Evolutionary conservation across 2,329 filamentous ascomycete species (phyloP).

Genomic region (Fusarium caatingaense): DNA sequence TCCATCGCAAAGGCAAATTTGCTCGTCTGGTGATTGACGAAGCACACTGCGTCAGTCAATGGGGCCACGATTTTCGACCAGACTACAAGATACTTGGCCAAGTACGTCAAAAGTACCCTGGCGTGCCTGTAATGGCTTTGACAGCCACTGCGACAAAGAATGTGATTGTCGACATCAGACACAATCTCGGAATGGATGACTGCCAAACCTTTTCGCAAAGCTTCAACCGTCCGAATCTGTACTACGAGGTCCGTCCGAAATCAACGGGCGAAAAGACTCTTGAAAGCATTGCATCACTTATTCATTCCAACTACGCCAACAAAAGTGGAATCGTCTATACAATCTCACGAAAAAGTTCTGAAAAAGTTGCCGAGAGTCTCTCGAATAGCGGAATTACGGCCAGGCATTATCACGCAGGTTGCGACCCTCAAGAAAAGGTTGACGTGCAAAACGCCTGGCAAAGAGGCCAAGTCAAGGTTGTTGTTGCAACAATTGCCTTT

Average conservation of each 20-base stretch:
- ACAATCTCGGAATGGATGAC: conserved; percentile 84
- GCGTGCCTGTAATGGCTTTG: conserved; percentile 91
- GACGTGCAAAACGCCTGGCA: conserved; percentile 87
- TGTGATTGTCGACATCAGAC: conserved; percentile 90
- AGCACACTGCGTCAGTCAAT: conserved; percentile 99
- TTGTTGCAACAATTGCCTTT: conserved; percentile 98
- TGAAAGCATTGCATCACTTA: conserved; percentile 70
- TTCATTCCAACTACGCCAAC: conserved; percentile 74
- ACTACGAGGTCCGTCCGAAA: conserved; percentile 85
- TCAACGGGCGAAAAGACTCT: conserved; percentile 62
- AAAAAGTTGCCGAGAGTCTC: conserved; percentile 80
- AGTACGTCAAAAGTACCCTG: conserved; percentile 76
- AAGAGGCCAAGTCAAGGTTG: conserved; percentile 80
- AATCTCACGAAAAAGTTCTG: conserved; percentile 84
- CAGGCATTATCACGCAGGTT: conserved; percentile 85
- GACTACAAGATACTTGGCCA: conserved; percentile 91
- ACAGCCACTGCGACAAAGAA: conserved; percentile 95
- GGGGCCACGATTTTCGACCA: conserved; percentile 97
- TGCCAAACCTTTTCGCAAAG: conserved; percentile 89
- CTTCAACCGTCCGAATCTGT: conserved; percentile 96
- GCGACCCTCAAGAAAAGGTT: conserved; percentile 75
- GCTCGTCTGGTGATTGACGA: conserved; percentile 97
- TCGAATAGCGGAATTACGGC: conserved; percentile 75
- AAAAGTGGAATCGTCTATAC: conserved; percentile 95
- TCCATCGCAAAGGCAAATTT: conserved; percentile 78